These are phyloP conservation scores for Encephalitozoon hellem DNA, from an alignment of 371 early-diverging fungal species.

Conservation along the genomic window DNA sequence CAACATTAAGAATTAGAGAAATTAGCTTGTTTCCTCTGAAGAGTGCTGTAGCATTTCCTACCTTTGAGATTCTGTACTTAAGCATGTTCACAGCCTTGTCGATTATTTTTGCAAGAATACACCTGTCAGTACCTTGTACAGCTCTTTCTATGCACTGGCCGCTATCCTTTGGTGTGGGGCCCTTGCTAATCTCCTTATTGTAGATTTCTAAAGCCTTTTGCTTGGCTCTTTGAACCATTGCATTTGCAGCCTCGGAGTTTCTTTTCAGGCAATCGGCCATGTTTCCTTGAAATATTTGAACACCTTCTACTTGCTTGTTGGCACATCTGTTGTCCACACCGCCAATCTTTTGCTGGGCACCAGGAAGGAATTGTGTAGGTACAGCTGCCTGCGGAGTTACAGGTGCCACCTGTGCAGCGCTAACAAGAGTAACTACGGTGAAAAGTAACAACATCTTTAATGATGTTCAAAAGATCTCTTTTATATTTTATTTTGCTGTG, in stretches of 20 bases:
- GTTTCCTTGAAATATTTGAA: background rate
- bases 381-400: background rate
- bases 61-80: background rate
- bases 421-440: background rate
- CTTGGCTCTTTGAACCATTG: background rate
- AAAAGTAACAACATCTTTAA: conserved; percentile 4
- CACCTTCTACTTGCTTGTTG: background rate
- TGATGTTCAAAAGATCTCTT: background rate
- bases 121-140: background rate
- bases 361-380: background rate
- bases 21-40: background rate
- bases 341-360: background rate
- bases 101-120: background rate
- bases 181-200: background rate
- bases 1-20: background rate
- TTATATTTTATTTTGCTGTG: conserved; percentile 13
- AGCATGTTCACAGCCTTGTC: background rate
- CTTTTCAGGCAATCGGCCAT: background rate
- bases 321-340: background rate
- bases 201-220: background rate
- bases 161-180: background rate
- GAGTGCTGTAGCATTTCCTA: background rate
- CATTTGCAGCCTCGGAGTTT: background rate
- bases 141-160: background rate
- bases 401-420: background rate